Evolutionary conservation across 78 protist species (phyloP).

Genomic region (Dictyostelium firmibasis): DNA sequence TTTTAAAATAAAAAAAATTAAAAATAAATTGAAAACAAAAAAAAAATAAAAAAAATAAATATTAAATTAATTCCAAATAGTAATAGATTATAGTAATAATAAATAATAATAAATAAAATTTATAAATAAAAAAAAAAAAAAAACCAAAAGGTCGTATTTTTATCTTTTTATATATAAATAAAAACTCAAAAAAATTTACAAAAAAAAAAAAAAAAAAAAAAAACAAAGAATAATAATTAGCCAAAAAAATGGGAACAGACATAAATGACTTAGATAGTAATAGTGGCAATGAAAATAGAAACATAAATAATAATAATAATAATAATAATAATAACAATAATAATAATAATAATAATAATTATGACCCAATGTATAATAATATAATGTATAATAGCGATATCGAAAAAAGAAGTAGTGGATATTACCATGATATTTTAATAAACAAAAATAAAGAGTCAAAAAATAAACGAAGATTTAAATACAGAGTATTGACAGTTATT

Average conservation of each 20-base stretch:
- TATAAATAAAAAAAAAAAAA: too few relatives aligned
- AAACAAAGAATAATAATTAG: background rate
- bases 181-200: background rate
- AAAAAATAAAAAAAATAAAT: too few relatives aligned
- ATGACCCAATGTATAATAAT: background rate
- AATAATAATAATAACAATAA: background rate
- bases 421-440: constrained; percentile 4
- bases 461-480: background rate
- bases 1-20: too few relatives aligned
- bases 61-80: too few relatives aligned
- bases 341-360: background rate
- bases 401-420: background rate
- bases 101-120: too few relatives aligned
- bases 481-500: background rate
- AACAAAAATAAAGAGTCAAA: background rate
- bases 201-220: background rate
- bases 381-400: constrained; percentile 1
- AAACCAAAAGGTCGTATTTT: background rate
- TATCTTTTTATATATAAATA: background rate
- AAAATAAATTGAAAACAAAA: too few relatives aligned
- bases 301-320: background rate
- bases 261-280: background rate
- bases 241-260: background rate
- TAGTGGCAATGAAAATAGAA: too few relatives aligned
- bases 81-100: background rate